Percentiles rank a stretch among this genome's conserved stretches.
phyloP scores from a whole-genome alignment of 2,329 filamentous ascomycete species.

The Aureobasidium sp. region DNA sequence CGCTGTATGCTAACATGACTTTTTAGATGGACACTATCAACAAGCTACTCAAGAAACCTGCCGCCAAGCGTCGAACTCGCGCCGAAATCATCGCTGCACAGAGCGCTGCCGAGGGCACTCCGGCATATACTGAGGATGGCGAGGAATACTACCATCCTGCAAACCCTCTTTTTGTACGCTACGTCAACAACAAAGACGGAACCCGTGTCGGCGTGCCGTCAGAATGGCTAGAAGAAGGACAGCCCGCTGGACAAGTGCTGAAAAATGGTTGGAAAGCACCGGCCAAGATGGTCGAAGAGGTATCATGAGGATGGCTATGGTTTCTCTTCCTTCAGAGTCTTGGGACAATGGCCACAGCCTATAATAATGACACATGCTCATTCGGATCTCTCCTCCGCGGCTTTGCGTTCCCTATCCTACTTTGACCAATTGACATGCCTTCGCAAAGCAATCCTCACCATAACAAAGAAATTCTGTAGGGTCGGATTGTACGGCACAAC shows the following conservation, averaged over 20 bases:
- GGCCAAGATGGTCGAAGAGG: conserved; percentile 17
- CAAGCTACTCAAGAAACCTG: conserved; percentile 79
- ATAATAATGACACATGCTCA: neutral
- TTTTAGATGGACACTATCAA: conserved; percentile 81
- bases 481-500: neutral
- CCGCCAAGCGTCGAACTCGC: conserved; percentile 56
- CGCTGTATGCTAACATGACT: conserved; percentile 11
- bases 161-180: conserved; percentile 59
- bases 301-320: neutral
- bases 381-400: neutral
- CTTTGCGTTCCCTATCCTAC: neutral
- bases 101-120: conserved; percentile 41
- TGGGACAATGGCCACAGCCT: neutral
- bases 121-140: conserved; percentile 37
- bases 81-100: conserved; percentile 41
- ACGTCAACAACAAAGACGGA: conserved; percentile 62
- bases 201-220: conserved; percentile 57
- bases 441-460: neutral
- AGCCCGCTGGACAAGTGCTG: conserved; percentile 57
- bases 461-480: neutral
- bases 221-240: conserved; percentile 53
- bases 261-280: conserved; percentile 15
- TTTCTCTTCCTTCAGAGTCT: neutral
- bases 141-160: conserved; percentile 26
- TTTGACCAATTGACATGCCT: neutral